These are phyloP conservation scores for Alternaria sp. DNA, from an alignment of 2,329 filamentous ascomycete genomes.

Conservation along the genomic window DNA sequence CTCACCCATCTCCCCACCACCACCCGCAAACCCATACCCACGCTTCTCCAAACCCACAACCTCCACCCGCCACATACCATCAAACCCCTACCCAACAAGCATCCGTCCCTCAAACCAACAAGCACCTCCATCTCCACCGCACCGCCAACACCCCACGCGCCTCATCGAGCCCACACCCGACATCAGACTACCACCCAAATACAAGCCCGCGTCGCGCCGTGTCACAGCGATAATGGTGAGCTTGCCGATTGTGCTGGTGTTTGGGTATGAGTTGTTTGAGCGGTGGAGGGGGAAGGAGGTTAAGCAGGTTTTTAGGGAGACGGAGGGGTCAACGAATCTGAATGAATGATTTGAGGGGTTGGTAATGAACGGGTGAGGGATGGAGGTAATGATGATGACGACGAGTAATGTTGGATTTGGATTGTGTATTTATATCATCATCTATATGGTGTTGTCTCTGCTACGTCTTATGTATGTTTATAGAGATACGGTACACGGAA, in stretches of 20 bases:
- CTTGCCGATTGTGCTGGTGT: conserved; percentile 42
- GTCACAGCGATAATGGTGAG: conserved; percentile 45
- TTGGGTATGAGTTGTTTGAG: conserved; percentile 40
- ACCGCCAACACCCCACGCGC: conserved; percentile 3
- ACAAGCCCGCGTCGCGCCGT: conserved; percentile 39
- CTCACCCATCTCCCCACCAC: conserved; percentile 6
- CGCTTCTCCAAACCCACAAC: background rate
- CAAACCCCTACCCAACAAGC: conserved; percentile 6
- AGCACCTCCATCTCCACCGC: background rate
- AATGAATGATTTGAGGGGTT: background rate
- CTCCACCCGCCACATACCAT: conserved; percentile 10
- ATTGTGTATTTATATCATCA: background rate
- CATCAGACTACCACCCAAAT: conserved; percentile 35
- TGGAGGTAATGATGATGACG: background rate
- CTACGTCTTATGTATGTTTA: background rate
- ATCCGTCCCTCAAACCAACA: background rate
- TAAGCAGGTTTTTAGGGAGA: background rate
- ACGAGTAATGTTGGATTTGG: background rate
- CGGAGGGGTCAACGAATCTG: background rate
- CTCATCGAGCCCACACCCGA: conserved; percentile 31
- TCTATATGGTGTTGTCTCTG: background rate
- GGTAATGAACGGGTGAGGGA: background rate
- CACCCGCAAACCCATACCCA: background rate
- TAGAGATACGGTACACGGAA: background rate
- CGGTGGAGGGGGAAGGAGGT: conserved; percentile 30